These are phyloP conservation scores for Blastocystis sp. DNA, from an alignment of 352 stramenopile species.

Conservation along the genomic window DNA sequence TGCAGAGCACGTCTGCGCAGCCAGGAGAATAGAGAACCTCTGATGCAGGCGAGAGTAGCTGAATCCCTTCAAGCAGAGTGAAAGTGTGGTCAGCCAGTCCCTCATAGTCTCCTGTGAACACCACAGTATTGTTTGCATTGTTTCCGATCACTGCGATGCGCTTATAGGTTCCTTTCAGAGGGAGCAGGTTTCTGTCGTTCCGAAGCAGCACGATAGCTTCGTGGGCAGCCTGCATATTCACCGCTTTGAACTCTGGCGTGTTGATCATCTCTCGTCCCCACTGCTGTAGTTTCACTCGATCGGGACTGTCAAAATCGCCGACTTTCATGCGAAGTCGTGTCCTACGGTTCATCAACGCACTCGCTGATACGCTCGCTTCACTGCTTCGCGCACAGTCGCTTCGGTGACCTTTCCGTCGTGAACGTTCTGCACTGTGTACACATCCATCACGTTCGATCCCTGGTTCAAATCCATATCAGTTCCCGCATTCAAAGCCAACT, in stretches of 20 bases:
- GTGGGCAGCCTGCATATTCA: not conserved
- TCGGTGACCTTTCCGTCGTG: not conserved
- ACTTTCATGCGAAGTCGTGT: not conserved
- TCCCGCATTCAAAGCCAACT: not conserved
- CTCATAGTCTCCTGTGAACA: not conserved
- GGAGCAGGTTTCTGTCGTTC: not conserved
- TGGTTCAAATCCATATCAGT: constrained; percentile 7
- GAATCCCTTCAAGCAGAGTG: not conserved
- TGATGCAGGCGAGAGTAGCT: not conserved
- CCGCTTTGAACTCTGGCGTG: not conserved
- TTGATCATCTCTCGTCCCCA: not conserved
- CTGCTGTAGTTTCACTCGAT: not conserved
- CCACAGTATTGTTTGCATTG: not conserved
- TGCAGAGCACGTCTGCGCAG: not conserved
- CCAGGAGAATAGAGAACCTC: not conserved
- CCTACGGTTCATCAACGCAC: not conserved
- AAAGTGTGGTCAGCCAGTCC: not conserved
- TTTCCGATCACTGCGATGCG: not conserved
- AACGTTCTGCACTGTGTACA: not conserved
- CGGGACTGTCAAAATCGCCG: not conserved
- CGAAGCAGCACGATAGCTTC: not conserved
- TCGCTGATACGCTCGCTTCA: not conserved
- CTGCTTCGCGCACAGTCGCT: not conserved
- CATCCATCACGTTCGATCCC: not conserved
- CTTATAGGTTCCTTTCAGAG: not conserved